Conservation (phyloP, 176 grass and related monocot genomes). For the Bonia amplexicaulis region DNA sequence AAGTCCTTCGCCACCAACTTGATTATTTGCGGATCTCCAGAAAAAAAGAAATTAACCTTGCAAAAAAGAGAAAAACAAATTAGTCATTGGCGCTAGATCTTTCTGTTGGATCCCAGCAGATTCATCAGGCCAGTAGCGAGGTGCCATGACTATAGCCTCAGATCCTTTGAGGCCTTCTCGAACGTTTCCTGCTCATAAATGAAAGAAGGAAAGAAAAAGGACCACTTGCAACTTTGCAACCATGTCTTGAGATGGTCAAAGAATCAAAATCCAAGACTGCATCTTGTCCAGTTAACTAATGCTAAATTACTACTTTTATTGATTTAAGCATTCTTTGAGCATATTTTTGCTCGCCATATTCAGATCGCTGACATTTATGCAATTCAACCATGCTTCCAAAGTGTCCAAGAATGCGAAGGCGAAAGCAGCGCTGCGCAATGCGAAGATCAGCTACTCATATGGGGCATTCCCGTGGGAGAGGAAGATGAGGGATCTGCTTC, state of each 20-base stretch:
- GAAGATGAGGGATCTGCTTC: constrained; percentile 60
- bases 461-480: constrained; percentile 70
- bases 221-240: background rate
- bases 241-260: background rate
- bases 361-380: background rate
- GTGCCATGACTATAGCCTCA: background rate
- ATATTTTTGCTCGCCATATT: background rate
- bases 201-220: background rate
- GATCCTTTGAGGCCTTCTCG: background rate
- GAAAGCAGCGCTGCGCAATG: constrained; percentile 37
- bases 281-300: background rate
- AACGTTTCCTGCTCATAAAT: background rate
- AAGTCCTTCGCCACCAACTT: background rate
- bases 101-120: too few species aligned
- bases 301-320: background rate
- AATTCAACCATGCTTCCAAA: background rate
- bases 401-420: constrained; percentile 46
- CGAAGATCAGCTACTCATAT: constrained; percentile 40
- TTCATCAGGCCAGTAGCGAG: too few species aligned
- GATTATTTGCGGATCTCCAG: background rate
- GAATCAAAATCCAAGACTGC: background rate
- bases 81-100: too few species aligned
- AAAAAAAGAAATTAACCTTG: too few species aligned
- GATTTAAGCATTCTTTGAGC: background rate
- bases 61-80: too few species aligned